A percentile compares a stretch with the other conserved stretches of the same genome.
Conservation (phyloP, 257 asterid genomes). For the Solanum bulbocastanum region DNA sequence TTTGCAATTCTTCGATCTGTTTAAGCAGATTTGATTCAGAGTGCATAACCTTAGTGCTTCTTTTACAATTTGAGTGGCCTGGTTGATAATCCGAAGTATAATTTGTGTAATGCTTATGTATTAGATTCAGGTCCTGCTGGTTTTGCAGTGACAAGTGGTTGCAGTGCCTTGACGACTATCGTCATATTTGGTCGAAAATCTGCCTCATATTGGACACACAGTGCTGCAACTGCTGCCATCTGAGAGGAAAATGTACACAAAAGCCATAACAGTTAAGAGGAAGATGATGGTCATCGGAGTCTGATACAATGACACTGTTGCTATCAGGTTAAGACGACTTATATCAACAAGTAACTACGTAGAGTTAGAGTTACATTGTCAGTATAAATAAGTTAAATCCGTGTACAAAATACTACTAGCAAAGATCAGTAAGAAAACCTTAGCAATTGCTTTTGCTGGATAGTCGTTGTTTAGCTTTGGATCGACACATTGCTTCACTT, state of each 20-base stretch:
- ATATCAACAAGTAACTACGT: background rate
- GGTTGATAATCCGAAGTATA: background rate
- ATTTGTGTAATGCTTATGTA: background rate
- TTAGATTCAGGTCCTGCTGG: conserved; percentile 27
- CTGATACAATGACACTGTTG: no score
- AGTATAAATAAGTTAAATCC: background rate
- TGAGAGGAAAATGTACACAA: conserved; percentile 5
- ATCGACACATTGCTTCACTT: background rate
- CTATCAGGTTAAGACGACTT: no score
- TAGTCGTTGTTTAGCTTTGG: background rate
- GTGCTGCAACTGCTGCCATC: conserved; percentile 99
- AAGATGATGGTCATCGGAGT: no score
- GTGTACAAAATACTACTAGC: background rate
- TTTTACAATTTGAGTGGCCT: background rate
- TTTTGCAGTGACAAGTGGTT: conserved; percentile 81
- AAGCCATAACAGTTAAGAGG: background rate
- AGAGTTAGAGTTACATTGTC: background rate
- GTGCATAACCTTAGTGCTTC: background rate
- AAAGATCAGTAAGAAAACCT: background rate
- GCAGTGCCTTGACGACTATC: conserved; percentile 89
- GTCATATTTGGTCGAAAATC: conserved; percentile 96
- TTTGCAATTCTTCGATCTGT: background rate
- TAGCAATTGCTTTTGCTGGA: background rate
- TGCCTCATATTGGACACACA: conserved; percentile 91
- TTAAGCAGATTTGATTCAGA: background rate